Evolutionary conservation across 2,329 filamentous ascomycete species (phyloP).

Genomic region (Ophiostoma pallidulum): DNA sequence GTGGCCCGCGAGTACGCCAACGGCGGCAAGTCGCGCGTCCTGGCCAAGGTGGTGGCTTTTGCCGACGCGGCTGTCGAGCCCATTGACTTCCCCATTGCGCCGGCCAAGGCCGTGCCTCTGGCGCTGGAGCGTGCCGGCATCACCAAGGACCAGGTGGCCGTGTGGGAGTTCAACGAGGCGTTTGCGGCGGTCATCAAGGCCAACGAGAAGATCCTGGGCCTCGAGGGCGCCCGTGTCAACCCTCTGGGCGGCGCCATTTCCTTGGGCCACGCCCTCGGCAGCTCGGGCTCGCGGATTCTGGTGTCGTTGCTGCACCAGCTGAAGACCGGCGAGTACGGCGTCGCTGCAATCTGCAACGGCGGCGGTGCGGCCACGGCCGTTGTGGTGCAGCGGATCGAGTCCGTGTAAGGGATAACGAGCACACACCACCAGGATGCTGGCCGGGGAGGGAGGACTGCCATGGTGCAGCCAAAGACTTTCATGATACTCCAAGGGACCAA

Average conservation of each 20-base stretch:
- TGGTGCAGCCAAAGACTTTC: no score
- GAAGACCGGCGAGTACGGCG: conserved; percentile 85
- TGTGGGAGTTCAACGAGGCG: conserved; percentile 99
- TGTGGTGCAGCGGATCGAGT: conserved; percentile 75
- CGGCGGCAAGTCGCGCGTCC: conserved; percentile 54
- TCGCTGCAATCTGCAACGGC: conserved; percentile 94
- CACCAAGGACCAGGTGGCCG: conserved; percentile 77
- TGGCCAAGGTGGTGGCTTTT: conserved; percentile 77
- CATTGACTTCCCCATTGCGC: conserved; percentile 90
- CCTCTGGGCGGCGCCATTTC: conserved; percentile 85
- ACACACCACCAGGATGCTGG: no score
- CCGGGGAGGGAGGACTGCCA: no score
- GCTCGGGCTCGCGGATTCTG: conserved; percentile 84
- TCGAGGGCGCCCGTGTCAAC: conserved; percentile 74
- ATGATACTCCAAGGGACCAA: no score
- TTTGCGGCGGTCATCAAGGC: conserved; percentile 94
- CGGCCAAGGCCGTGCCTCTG: conserved; percentile 83
- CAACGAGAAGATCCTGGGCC: conserved; percentile 75
- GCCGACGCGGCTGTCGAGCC: conserved; percentile 87
- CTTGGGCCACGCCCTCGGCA: conserved; percentile 83
- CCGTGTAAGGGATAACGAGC: conserved; percentile 33
- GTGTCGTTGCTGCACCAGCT: conserved; percentile 87
- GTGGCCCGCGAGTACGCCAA: conserved; percentile 72
- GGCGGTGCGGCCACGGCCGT: conserved; percentile 86
- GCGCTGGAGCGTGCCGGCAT: conserved; percentile 84